These are phyloP conservation scores for Furcasterigmium furcatum DNA, from an alignment of 2,329 filamentous ascomycete species.

Conservation along the genomic window DNA sequence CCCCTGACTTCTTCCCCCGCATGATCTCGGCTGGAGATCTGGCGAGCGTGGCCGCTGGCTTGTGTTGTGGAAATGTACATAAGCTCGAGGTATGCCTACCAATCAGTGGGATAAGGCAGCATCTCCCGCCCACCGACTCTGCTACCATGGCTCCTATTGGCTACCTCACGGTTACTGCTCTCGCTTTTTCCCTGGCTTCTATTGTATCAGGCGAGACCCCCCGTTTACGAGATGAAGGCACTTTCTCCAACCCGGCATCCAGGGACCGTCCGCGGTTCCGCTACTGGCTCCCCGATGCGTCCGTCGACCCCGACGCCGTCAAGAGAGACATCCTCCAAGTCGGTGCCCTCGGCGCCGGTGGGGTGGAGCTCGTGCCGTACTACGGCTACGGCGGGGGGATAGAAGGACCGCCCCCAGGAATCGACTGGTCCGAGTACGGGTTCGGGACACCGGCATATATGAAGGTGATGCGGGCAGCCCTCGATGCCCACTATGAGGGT, in stretches of 20 bases:
- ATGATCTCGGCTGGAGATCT: no score
- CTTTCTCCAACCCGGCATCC: neutral
- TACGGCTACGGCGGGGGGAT: constrained; percentile 18
- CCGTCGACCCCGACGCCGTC: constrained; percentile 12
- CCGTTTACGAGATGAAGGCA: no score
- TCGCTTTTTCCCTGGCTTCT: no score
- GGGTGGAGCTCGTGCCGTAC: constrained; percentile 19
- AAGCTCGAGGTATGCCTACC: no score
- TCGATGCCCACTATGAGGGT: constrained; percentile 16
- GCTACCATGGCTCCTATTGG: no score
- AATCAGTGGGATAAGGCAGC: no score
- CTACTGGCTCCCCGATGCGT: constrained; percentile 22
- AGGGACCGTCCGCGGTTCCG: constrained; percentile 14
- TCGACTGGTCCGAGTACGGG: constrained; percentile 31
- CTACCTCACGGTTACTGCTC: no score
- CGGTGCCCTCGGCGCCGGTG: constrained; percentile 14
- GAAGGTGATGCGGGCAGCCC: constrained; percentile 5
- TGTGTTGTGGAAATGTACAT: no score
- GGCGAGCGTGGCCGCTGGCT: no score
- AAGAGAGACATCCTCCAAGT: constrained; percentile 14
- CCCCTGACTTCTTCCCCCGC: no score
- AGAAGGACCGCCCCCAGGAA: neutral
- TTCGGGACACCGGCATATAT: constrained; percentile 30
- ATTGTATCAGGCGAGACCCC: no score
- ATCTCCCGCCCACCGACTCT: no score